Base-by-base conservation (phyloP, 1,284 basidiomycete species). In the Paramarasmius palmivorus region DNA sequence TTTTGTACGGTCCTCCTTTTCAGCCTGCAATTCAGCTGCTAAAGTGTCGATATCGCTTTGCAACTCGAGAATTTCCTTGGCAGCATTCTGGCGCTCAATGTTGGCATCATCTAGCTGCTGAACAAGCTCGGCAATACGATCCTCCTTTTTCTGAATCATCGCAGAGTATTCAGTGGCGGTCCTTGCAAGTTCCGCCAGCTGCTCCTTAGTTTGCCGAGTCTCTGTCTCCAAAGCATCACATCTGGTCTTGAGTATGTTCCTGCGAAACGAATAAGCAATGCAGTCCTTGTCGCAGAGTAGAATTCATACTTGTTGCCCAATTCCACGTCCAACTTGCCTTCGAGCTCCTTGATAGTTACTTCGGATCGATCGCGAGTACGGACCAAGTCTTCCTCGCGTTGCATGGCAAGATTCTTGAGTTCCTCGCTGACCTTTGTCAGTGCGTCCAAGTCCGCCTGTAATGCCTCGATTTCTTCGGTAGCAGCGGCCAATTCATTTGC, bases 311-410 rank as follows among this genome's bases (percentile, higher is more conserved):
- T 80, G 60, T 82, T 85, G 49, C 81, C 79, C 53, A 74, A 69
- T 65, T 97, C 93, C 1, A 75, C 70, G 25, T 76, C 74, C 7
- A 97, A 74, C 65, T 90, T 92, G 5, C 75, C 78, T 65, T 93
- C 88, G 37, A 95, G 68, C 38, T 96, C 93, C 26, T 79, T 77
- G 20, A 87, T 71, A 10, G 82, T 72, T 15, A 73, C 63, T 23
- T 94, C 88, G 66, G 88, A 82, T 54, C 93, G 82, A 61, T 95
- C 92, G 66, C 90, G 93, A 0, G 85, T 73, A 36, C 93, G 79
- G 3, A 73, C 66, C 39, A 94, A 67, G 62, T 95, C 92, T 63
- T 98, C 91, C 59, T 95, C 92, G 36, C 86, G 84, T 60, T 93
- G 85, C 23, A 77, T 67, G 3, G 91, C 77, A 52, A 90, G 75